Base-by-base conservation (phyloP, 2,329 filamentous ascomycete genomes). In the Elsinoe arachidis region DNA sequence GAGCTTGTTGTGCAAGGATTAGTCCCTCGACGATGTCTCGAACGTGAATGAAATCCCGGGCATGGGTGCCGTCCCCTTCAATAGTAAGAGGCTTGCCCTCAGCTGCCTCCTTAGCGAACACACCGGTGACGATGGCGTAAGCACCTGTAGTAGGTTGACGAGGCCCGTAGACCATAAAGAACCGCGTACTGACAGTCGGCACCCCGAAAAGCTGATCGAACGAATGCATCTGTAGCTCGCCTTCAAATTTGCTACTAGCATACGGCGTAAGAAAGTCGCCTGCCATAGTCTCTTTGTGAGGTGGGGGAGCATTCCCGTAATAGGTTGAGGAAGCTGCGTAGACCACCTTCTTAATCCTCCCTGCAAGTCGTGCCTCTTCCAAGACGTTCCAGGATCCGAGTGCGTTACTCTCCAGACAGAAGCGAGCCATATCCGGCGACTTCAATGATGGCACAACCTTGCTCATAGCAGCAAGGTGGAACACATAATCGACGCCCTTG, bases 41-140 rank as follows among this genome's bases (percentile, higher is more conserved):
- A 23, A 46, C 41, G 21, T 46, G 41, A 9, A 46, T 46, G 41
- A 46, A 46, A 46, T 46, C 41, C 5, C 41, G 41, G 9, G 41
- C 21, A 46, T 46, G 41, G n/a, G 41, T 46, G 12, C 41, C 41
- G 11, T 46, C 41, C 12, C 41, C 41, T 23, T 46, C 41, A 17
- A 46, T 46, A 23, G 41, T 46, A 14, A 46, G 41, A n/a, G 41
- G 41, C 41, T 46, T 46, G 41, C 41, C 41, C 21, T 46, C 41
- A 11, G 41, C 41, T 23, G 41, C 41, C 26, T 46, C 41, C 41
- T 46, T 46, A 19, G 41, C 41, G 26, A 46, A 46, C 9, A 46
- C 41, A 26, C 41, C 41, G 4, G 41, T 46, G 41, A 46, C 41
- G 19, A 46, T 46, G 41, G 41, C 41, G 19, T 46, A 46, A 10